Base-by-base conservation (phyloP, 768 basidiomycete species). In the Trametes meyenii region DNA sequence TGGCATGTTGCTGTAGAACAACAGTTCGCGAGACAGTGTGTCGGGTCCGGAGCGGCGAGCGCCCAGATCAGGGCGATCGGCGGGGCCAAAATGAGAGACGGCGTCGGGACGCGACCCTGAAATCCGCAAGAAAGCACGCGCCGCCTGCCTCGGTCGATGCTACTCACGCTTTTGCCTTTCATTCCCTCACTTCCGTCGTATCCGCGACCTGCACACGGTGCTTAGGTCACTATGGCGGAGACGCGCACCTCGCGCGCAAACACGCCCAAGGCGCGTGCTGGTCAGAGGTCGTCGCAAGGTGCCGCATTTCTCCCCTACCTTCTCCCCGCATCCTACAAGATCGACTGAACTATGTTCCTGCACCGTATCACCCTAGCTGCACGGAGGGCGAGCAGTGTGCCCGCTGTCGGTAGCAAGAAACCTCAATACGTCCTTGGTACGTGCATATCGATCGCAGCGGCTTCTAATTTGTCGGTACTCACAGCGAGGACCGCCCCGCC, bases 321-420 rank as follows among this genome's bases (percentile, higher is more conserved):
- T 56, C 21, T 21, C 16, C 29, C 17, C 5, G 10, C 16, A 21
- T 43, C 38, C 21, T 45, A 3, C 40, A 13, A 23, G 26, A 33
- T 33, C 48, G 13, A 39, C 44, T 16, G 33, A 56, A 39, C 55
- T n/a, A 44, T 38, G 24, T 43, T 49, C 8, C 49, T 40, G 38
- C 39, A 23, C 49, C 6, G 8, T 55, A 13, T 38, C 6, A 23
- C 33, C 33, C 24, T 35, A 56, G 57, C 10, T 44, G 16, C 53
- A 33, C 52, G 58, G 23, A 60, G 66, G 33, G 66, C 66, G 36
- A 64, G 55, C 21, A 63, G 62, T 19, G 62, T 63, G 0, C 66
- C 62, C 12, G 57, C 65, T 10, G 44, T 40, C 7, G 60, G 56
- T 6, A 62, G 43, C 13, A 52, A 35, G 23, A 49, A 29, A 36